Evolutionary conservation across 2,329 filamentous ascomycete genomes (phyloP).

Genomic region (Penicillium sp.): DNA sequence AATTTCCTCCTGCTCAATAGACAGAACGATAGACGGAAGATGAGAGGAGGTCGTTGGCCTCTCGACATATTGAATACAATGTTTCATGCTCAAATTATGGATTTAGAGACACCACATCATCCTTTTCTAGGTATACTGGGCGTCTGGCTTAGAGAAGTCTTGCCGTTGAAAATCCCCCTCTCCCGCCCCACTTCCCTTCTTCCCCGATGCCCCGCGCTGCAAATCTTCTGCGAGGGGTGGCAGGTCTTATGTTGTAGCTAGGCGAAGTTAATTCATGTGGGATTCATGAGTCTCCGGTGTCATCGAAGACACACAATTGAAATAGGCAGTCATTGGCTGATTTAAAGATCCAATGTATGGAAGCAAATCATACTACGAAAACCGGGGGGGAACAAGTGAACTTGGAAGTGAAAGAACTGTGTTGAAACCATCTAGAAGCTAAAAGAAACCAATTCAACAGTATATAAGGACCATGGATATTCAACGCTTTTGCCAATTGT

Average conservation of each 20-base stretch:
- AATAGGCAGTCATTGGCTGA: no score
- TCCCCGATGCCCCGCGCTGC: conserved; percentile 12
- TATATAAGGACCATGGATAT: neutral
- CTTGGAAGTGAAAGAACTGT: neutral
- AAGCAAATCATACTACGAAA: neutral
- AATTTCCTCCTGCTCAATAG: neutral
- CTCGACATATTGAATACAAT: neutral
- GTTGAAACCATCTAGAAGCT: neutral
- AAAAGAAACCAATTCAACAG: neutral
- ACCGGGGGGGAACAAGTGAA: no score
- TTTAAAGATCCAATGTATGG: no score
- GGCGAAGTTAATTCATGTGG: no score
- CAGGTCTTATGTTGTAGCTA: conserved; percentile 3
- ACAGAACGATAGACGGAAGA: neutral
- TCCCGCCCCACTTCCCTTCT: conserved; percentile 10
- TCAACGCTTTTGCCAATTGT: neutral
- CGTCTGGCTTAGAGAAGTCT: no score
- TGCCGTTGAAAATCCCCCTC: no score
- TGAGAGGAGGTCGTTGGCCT: neutral
- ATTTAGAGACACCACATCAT: neutral
- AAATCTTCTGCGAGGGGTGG: neutral
- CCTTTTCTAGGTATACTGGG: no score
- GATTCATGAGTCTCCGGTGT: no score
- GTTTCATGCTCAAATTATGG: neutral
- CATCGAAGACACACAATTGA: no score